These are phyloP conservation scores for Colletotrichum incanum DNA, from an alignment of 2,329 filamentous ascomycete genomes.

Conservation along the genomic window DNA sequence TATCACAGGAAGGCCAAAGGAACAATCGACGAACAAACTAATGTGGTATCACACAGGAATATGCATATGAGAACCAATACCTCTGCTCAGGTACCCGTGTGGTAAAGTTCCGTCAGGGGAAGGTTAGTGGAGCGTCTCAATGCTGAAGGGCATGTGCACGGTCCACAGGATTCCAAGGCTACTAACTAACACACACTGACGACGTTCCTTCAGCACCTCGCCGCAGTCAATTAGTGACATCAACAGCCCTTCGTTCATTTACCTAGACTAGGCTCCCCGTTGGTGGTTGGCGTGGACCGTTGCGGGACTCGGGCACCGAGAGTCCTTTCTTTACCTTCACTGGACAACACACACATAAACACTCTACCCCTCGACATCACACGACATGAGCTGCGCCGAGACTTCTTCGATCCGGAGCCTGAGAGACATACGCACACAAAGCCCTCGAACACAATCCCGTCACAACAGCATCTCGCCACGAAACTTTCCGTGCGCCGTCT, in stretches of 20 bases:
- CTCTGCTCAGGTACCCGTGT: not conserved
- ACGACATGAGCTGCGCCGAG: conserved; percentile 25
- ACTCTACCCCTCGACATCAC: conserved; percentile 26
- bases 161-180: conserved; percentile 3
- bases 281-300: conserved; percentile 14
- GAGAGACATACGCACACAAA: conserved; percentile 2
- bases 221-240: conserved; percentile 39
- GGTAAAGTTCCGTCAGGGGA: not conserved
- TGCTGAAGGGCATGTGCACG: conserved; percentile 23
- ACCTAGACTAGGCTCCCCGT: conserved; percentile 3
- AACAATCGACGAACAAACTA: not conserved
- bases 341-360: conserved; percentile 10
- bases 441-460: not conserved
- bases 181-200: conserved; percentile 3
- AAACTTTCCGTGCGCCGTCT: conserved; percentile 30
- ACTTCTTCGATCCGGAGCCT: conserved; percentile 9
- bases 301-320: conserved; percentile 32
- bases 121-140: not conserved
- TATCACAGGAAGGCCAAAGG: not conserved
- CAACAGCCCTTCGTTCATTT: conserved; percentile 29
- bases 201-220: conserved; percentile 8
- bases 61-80: not conserved
- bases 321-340: conserved; percentile 8
- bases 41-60: not conserved
- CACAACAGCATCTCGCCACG: conserved; percentile 2